Evolutionary conservation across 2,329 filamentous ascomycete genomes (phyloP).

Genomic region (Zymoseptoria passerinii): DNA sequence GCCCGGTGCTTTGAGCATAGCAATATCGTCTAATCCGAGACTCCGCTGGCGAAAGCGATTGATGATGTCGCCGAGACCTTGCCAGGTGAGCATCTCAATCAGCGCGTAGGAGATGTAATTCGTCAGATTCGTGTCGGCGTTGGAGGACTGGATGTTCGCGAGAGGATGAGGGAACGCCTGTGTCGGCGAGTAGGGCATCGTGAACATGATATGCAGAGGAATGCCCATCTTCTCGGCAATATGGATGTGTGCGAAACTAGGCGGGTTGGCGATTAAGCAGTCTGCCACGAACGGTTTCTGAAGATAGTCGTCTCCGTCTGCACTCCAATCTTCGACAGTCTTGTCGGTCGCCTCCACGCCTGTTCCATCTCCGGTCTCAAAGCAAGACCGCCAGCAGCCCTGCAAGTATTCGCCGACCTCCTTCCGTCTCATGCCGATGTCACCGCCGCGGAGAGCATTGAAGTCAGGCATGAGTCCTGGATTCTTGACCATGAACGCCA

Average conservation of each 20-base stretch:
- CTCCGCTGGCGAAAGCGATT: conserved; percentile 73
- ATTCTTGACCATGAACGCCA: conserved; percentile 85
- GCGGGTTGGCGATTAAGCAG: conserved; percentile 70
- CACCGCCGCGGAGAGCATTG: conserved; percentile 65
- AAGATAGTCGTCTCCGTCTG: conserved; percentile 28
- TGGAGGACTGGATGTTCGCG: conserved; percentile 69
- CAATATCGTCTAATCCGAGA: conserved; percentile 68
- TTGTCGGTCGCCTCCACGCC: conserved; percentile 27
- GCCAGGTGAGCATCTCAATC: conserved; percentile 89
- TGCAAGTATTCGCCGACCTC: conserved; percentile 73
- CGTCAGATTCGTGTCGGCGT: conserved; percentile 65
- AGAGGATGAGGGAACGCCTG: conserved; percentile 79
- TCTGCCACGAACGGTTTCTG: conserved; percentile 69
- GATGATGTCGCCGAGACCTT: conserved; percentile 82
- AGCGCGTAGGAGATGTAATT: conserved; percentile 79
- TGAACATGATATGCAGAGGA: conserved; percentile 81
- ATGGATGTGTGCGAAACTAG: conserved; percentile 68
- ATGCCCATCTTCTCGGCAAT: conserved; percentile 67
- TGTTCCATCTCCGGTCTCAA: conserved; percentile 65
- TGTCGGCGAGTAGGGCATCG: conserved; percentile 87
- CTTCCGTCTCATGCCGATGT: conserved; percentile 64
- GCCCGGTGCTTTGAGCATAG: conserved; percentile 73
- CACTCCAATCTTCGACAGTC: conserved; percentile 43
- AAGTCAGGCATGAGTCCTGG: conserved; percentile 78
- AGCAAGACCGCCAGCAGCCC: conserved; percentile 80